phyloP scores from a whole-genome alignment of 2,329 filamentous ascomycete species.

The Onygenales sp. region DNA sequence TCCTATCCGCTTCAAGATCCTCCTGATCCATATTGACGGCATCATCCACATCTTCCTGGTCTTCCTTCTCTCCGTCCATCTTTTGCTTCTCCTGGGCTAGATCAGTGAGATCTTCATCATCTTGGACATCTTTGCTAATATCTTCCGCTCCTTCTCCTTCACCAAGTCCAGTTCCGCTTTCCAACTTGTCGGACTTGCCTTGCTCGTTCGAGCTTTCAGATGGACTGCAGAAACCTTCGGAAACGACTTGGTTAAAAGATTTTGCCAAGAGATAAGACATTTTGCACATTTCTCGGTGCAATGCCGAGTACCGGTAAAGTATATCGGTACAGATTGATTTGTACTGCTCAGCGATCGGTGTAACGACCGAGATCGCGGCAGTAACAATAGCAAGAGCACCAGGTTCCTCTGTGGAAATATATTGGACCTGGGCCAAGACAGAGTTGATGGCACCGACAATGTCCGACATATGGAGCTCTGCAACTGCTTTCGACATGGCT shows the following conservation, averaged over 20 bases:
- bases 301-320: conserved; percentile 47
- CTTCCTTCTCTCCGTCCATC: conserved; percentile 31
- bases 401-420: conserved; percentile 34
- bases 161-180: conserved; percentile 85
- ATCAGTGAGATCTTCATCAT: conserved; percentile 87
- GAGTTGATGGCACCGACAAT: conserved; percentile 40
- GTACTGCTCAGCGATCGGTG: conserved; percentile 71
- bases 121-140: conserved; percentile 91
- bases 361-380: conserved; percentile 50
- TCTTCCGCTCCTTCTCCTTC: conserved; percentile 94
- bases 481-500: conserved; percentile 44
- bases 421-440: conserved; percentile 38
- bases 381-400: conserved; percentile 38
- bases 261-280: conserved; percentile 67
- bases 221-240: conserved; percentile 85
- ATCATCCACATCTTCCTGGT: conserved; percentile 37
- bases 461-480: conserved; percentile 49
- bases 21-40: conserved; percentile 60
- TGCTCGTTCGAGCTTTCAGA: conserved; percentile 66
- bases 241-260: conserved; percentile 67
- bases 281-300: conserved; percentile 64
- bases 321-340: conserved; percentile 49
- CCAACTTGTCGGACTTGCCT: conserved; percentile 66
- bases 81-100: conserved; percentile 73
- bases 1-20: conserved; percentile 79